Conservation (phyloP, 345 rosid species). For the Citrus sp. region DNA sequence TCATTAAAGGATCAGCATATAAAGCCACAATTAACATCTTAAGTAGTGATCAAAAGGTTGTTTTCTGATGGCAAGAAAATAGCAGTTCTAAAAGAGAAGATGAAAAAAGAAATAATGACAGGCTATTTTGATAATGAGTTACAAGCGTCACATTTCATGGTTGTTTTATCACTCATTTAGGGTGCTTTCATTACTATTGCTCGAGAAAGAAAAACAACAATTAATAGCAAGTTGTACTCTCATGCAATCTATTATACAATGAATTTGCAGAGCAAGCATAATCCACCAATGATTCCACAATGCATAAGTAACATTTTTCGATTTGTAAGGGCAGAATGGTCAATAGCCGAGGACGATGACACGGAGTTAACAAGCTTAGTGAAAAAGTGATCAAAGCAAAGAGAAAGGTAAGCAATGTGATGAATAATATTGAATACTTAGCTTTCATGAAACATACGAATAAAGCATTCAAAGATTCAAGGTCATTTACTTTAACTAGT, state of each 20-base stretch:
- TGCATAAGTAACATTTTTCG: constrained; percentile 18
- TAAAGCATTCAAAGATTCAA: background rate
- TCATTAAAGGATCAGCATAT: too few species aligned
- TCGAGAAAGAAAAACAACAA: background rate
- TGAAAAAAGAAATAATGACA: background rate
- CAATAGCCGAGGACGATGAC: background rate
- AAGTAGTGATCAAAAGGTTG: constrained; percentile 11
- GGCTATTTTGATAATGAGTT: too few species aligned
- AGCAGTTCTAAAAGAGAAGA: background rate
- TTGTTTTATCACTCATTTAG: constrained; percentile 21
- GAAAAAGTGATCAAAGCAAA: background rate
- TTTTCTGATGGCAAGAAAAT: constrained; percentile 15
- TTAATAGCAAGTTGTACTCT: too few species aligned
- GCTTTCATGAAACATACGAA: background rate
- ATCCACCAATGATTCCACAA: background rate
- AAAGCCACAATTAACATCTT: background rate
- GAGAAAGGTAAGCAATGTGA: background rate
- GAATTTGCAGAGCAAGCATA: background rate
- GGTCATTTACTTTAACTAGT: constrained; percentile 7
- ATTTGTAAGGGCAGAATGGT: background rate
- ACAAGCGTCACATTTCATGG: background rate
- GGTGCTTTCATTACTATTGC: background rate
- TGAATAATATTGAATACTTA: background rate
- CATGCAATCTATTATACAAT: background rate
- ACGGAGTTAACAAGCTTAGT: background rate